Conservation (phyloP, 192 early-diverging fungal genomes). For the Entophlyctis luteolus region DNA sequence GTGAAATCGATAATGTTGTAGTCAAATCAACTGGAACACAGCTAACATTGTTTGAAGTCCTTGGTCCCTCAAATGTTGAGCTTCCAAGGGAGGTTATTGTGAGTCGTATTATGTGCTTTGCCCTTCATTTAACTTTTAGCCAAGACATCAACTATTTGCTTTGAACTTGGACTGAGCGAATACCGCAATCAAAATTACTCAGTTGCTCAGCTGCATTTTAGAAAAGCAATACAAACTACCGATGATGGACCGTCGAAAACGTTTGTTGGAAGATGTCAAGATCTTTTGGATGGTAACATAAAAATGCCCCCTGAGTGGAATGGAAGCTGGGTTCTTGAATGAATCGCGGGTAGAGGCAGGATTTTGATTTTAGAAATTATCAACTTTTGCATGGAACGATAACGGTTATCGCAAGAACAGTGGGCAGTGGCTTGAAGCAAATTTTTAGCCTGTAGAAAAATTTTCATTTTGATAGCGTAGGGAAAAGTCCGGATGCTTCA, state of each 20-base stretch:
- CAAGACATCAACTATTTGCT: slow-evolving; percentile 45
- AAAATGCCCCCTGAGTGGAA: slow-evolving; percentile 41
- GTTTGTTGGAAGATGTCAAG: slow-evolving; percentile 39
- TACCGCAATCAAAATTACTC: slow-evolving; percentile 44
- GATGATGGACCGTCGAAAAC: slow-evolving; percentile 40
- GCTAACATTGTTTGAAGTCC: slow-evolving; percentile 44
- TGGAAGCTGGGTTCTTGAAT: slow-evolving; percentile 33
- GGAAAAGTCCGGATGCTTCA: too few species aligned
- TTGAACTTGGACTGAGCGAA: slow-evolving; percentile 48
- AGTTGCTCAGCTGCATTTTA: slow-evolving; percentile 45
- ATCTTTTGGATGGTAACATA: slow-evolving; percentile 37
- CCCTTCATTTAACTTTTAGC: background rate
- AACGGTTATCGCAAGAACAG: background rate
- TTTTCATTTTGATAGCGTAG: too few species aligned
- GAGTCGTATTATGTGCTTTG: background rate
- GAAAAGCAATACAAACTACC: slow-evolving; percentile 44
- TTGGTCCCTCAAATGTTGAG: slow-evolving; percentile 13
- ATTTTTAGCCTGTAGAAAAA: too few species aligned
- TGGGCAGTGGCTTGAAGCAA: too few species aligned
- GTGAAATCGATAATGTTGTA: slow-evolving; percentile 41
- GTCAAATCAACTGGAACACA: background rate
- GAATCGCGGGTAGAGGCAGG: background rate
- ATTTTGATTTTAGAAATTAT: too few species aligned
- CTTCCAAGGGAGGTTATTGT: slow-evolving; percentile 37
- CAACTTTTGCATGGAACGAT: too few species aligned